Evolutionary conservation across 2,329 filamentous ascomycete genomes (phyloP).

Genomic region (Aspergillus brasiliensis): DNA sequence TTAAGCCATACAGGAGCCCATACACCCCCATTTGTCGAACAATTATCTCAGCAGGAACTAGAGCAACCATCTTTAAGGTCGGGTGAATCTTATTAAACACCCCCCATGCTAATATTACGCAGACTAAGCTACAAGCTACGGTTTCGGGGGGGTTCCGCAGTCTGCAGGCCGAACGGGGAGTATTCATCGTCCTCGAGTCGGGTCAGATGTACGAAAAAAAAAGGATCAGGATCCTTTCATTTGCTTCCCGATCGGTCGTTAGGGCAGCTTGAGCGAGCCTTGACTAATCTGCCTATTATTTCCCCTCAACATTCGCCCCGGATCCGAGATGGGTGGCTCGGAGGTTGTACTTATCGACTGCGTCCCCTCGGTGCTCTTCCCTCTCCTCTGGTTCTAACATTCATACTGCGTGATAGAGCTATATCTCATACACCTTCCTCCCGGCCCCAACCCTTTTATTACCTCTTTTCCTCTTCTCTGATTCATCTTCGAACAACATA

Average conservation of each 20-base stretch:
- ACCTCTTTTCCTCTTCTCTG: too few relatives aligned
- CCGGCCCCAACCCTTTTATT: not conserved
- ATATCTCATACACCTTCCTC: not conserved
- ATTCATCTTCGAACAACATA: not conserved
- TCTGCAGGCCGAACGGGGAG: not conserved
- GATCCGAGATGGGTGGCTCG: not conserved
- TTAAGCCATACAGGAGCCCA: not conserved
- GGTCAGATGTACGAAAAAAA: slow-evolving; percentile 2
- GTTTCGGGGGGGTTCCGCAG: not conserved
- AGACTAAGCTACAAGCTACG: not conserved
- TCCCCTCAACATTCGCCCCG: slow-evolving; percentile 2
- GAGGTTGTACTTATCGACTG: not conserved
- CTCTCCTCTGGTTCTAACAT: not conserved
- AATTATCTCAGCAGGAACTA: slow-evolving; percentile 1
- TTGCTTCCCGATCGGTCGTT: not conserved
- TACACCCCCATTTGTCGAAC: not conserved
- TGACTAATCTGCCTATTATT: not conserved
- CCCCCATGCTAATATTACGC: not conserved
- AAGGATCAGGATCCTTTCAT: slow-evolving; percentile 9
- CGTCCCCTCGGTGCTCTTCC: not conserved
- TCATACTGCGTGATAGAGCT: not conserved
- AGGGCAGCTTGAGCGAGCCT: not conserved
- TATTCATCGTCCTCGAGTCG: not conserved
- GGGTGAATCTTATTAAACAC: not conserved
- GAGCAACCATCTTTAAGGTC: not conserved